These are phyloP conservation scores for Meira miltonrushii DNA, from an alignment of 1,284 basidiomycete genomes.

Conservation along the genomic window DNA sequence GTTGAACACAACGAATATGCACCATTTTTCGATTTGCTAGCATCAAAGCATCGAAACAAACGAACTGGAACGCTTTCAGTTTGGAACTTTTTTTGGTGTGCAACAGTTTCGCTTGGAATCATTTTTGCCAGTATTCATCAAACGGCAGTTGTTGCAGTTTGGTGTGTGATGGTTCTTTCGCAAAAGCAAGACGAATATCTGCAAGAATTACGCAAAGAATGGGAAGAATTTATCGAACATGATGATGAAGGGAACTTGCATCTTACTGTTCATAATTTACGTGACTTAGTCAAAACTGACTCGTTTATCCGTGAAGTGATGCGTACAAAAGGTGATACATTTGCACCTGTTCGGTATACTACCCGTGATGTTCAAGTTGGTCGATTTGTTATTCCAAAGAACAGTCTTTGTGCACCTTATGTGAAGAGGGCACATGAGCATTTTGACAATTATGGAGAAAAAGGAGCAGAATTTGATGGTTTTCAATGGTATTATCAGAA, in stretches of 20 bases:
- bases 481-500: slow-evolving; percentile 14
- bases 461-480: slow-evolving; percentile 12
- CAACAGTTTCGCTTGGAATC: slow-evolving; percentile 13
- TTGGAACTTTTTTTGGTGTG: slow-evolving; percentile 18
- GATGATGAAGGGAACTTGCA: slow-evolving; percentile 14
- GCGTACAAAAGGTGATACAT: slow-evolving; percentile 14
- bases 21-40: slow-evolving; percentile 14
- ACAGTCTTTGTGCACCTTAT: slow-evolving; percentile 13
- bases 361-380: slow-evolving; percentile 12
- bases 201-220: slow-evolving; percentile 13
- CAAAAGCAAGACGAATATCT: slow-evolving; percentile 10
- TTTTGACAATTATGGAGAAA: slow-evolving; percentile 4
- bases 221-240: slow-evolving; percentile 10
- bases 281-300: slow-evolving; percentile 12
- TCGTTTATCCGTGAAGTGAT: slow-evolving; percentile 17
- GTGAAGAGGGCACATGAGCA: slow-evolving; percentile 18
- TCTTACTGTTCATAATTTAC: slow-evolving; percentile 10
- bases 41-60: slow-evolving; percentile 14
- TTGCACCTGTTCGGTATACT: slow-evolving; percentile 16
- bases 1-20: slow-evolving; percentile 11
- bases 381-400: slow-evolving; percentile 13
- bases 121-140: slow-evolving; percentile 18
- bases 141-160: slow-evolving; percentile 16
- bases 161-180: slow-evolving; percentile 13
- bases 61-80: slow-evolving; percentile 8